These are phyloP conservation scores for Platanus orientalis DNA, from an alignment of 164 flowering plant genomes.

Conservation along the genomic window DNA sequence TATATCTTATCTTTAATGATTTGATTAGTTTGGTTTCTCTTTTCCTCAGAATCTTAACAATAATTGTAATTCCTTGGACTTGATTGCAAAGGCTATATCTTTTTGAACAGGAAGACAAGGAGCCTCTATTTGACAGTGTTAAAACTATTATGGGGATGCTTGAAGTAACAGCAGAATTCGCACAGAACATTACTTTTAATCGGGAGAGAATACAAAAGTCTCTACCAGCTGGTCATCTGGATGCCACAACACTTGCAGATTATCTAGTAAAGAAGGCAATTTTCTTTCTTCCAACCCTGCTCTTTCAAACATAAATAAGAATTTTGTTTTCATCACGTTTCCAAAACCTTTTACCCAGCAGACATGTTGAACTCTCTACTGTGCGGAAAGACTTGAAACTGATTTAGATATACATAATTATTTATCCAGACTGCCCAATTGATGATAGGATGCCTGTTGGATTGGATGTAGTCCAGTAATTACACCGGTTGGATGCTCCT, in stretches of 20 bases:
- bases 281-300: constrained; percentile 6
- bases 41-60: background rate
- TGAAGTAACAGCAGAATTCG: constrained; percentile 94
- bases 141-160: constrained; percentile 87
- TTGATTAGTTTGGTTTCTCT: background rate
- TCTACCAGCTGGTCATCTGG: constrained; percentile 96
- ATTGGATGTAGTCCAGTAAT: background rate
- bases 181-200: constrained; percentile 83
- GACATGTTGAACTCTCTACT: background rate
- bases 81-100: background rate
- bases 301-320: background rate
- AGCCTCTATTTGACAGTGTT: constrained; percentile 91
- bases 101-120: constrained; percentile 86
- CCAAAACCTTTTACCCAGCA: background rate
- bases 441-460: background rate
- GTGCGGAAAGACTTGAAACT: background rate
- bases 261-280: constrained; percentile 93
- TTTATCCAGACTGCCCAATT: too few species aligned
- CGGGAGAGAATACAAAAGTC: constrained; percentile 61
- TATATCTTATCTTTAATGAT: background rate
- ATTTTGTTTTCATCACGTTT: background rate
- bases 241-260: constrained; percentile 99
- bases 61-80: background rate
- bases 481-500: background rate
- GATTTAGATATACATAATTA: background rate